phyloP scores from a whole-genome alignment of 805 yeast genomes.

The Middelhovenomyces tepae region DNA sequence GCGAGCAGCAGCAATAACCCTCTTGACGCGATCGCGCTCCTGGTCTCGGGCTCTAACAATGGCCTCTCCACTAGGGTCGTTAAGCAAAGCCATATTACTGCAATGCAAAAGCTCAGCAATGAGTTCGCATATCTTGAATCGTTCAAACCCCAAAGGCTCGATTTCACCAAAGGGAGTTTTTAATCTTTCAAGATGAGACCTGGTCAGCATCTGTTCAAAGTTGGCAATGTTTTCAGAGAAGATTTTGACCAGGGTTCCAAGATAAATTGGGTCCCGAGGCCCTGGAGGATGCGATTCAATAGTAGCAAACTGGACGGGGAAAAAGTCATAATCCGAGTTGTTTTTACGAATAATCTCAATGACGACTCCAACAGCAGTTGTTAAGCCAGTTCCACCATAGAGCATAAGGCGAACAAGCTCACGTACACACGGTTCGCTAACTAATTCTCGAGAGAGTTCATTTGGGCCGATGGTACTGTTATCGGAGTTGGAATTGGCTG shows the following conservation, averaged over 20 bases:
- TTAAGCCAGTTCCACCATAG: slow-evolving; percentile 68
- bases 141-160: slow-evolving; percentile 80
- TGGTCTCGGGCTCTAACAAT: slow-evolving; percentile 61
- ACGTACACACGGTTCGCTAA: slow-evolving; percentile 59
- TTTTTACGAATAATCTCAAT: slow-evolving; percentile 92
- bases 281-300: slow-evolving; percentile 87
- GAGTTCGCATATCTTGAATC: slow-evolving; percentile 83
- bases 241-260: slow-evolving; percentile 74
- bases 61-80: slow-evolving; percentile 63
- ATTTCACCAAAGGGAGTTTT: slow-evolving; percentile 58
- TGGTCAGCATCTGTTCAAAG: slow-evolving; percentile 54
- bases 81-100: slow-evolving; percentile 90
- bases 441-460: slow-evolving; percentile 84
- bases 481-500: slow-evolving; percentile 85
- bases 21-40: slow-evolving; percentile 47
- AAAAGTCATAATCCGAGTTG: slow-evolving; percentile 88
- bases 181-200: slow-evolving; percentile 29
- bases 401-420: slow-evolving; percentile 71
- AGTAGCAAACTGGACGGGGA: slow-evolving; percentile 75
- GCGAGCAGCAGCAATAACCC: slow-evolving; percentile 17
- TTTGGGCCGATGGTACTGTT: slow-evolving; percentile 94
- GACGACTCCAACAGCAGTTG: slow-evolving; percentile 90
- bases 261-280: slow-evolving; percentile 83
- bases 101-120: slow-evolving; percentile 94
- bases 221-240: slow-evolving; percentile 68